phyloP scores from a whole-genome alignment of 257 asterid genomes.

The Mitragyna speciosa region DNA sequence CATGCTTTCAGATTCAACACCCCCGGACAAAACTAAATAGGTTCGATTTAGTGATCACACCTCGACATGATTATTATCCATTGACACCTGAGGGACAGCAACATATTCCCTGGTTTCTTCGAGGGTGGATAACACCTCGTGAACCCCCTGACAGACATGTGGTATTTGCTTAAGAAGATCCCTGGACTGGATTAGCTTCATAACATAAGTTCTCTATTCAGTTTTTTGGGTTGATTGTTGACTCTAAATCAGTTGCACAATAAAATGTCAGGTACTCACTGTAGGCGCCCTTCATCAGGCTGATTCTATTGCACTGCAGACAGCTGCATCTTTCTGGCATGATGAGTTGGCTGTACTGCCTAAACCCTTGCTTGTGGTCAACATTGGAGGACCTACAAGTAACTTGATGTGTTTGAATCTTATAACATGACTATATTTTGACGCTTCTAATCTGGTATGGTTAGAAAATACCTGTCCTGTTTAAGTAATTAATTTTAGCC shows the following conservation, averaged over 20 bases:
- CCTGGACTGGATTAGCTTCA: neutral
- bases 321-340: constrained; percentile 74
- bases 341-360: constrained; percentile 59
- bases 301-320: constrained; percentile 62
- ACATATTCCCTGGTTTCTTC: constrained; percentile 65
- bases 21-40: constrained; percentile 75
- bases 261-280: constrained; percentile 61
- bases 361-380: constrained; percentile 74
- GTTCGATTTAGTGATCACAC: constrained; percentile 83
- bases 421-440: neutral
- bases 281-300: constrained; percentile 84
- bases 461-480: neutral
- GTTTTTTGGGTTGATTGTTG: neutral
- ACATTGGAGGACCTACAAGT: constrained; percentile 89
- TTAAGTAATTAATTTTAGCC: neutral
- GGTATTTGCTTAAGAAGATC: constrained; percentile 45
- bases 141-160: constrained; percentile 66
- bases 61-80: constrained; percentile 84
- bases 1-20: constrained; percentile 74
- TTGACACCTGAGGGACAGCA: constrained; percentile 65
- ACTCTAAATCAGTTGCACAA: neutral
- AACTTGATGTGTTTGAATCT: constrained; percentile 28
- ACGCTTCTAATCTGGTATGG: neutral
- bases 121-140: constrained; percentile 74
- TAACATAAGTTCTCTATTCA: neutral